phyloP scores from a whole-genome alignment of 257 asterid species.

The Ilex asprella region DNA sequence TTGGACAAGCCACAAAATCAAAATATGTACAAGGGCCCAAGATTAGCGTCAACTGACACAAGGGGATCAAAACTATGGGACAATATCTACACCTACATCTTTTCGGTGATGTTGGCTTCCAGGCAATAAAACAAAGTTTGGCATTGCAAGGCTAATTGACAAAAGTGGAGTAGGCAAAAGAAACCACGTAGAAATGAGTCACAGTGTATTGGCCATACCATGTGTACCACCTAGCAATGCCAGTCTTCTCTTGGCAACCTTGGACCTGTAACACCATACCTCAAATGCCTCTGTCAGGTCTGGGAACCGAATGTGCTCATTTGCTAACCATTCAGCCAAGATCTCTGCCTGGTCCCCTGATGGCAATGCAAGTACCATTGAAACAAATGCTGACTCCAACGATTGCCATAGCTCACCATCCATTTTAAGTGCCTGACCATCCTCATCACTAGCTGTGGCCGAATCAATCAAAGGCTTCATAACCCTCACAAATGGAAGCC shows the following conservation, averaged over 20 bases:
- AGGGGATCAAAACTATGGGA: too few species aligned
- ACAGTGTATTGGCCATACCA: neutral
- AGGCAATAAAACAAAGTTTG: too few species aligned
- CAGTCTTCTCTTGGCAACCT: conserved; percentile 66
- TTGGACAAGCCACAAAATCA: too few species aligned
- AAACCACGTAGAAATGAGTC: neutral
- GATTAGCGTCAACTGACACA: too few species aligned
- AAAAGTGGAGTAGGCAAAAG: too few species aligned
- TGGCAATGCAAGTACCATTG: conserved; percentile 66
- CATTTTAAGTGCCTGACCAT: conserved; percentile 29
- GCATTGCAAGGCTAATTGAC: too few species aligned
- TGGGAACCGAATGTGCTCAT: conserved; percentile 56
- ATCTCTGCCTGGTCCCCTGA: conserved; percentile 70
- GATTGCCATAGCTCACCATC: conserved; percentile 71
- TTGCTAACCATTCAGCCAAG: conserved; percentile 62
- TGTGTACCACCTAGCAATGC: conserved; percentile 31
- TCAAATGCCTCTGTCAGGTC: conserved; percentile 88
- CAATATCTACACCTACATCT: too few species aligned
- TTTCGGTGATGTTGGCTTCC: too few species aligned
- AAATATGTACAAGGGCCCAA: too few species aligned
- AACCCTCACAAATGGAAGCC: conserved; percentile 65
- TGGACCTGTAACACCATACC: conserved; percentile 87
- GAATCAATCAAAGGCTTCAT: conserved; percentile 48
- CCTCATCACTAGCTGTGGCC: conserved; percentile 32
- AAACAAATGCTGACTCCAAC: conserved; percentile 66